Percentiles rank a stretch among this genome's conserved stretches.
phyloP scores from a whole-genome alignment of 345 rosid genomes.

The Leavenworthia alabamica region DNA sequence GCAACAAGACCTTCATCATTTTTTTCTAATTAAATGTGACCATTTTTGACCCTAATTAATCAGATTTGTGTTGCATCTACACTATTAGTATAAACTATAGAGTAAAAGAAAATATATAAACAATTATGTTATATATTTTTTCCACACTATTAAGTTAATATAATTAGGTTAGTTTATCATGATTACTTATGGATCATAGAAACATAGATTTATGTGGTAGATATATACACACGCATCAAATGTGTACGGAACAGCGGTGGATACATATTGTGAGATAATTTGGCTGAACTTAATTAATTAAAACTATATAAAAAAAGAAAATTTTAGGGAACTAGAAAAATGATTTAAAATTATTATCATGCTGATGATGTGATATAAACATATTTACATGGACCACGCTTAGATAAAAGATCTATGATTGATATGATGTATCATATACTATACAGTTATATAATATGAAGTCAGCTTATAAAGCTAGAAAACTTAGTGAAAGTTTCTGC shows the following conservation, averaged over 20 bases:
- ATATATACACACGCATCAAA: too few species aligned
- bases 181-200: too few species aligned
- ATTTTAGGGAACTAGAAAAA: not conserved
- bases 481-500: conserved; percentile 15
- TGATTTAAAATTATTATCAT: conserved; percentile 1
- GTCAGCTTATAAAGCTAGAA: conserved; percentile 27
- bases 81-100: too few species aligned
- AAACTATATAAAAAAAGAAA: not conserved
- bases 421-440: conserved; percentile 22
- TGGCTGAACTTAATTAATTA: not conserved
- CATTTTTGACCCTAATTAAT: conserved; percentile 2
- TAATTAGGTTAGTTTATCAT: too few species aligned
- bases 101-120: too few species aligned
- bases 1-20: conserved; percentile 25
- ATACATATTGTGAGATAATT: not conserved
- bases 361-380: conserved; percentile 30
- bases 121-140: too few species aligned
- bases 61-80: conserved; percentile 2
- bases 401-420: conserved; percentile 31
- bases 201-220: too few species aligned
- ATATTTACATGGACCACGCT: conserved; percentile 31
- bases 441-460: conserved; percentile 15
- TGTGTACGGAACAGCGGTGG: not conserved
- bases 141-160: too few species aligned
- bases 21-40: conserved; percentile 1